Base-by-base conservation (phyloP, 2,329 filamentous ascomycete genomes). In the Colletotrichum navitas region DNA sequence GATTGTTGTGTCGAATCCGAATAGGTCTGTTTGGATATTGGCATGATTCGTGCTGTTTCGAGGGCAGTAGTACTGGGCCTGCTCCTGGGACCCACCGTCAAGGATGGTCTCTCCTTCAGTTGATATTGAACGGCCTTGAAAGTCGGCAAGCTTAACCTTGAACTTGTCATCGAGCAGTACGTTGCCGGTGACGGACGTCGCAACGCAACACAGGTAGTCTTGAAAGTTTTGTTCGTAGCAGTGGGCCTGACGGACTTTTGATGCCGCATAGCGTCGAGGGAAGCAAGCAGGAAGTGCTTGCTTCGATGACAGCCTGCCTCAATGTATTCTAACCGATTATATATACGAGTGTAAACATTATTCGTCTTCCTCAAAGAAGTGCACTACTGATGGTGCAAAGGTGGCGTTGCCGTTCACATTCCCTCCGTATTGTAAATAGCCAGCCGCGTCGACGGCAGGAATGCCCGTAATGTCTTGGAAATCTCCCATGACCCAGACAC, bases 401-500 rank as follows among this genome's bases (percentile, higher is more conserved):
- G 70, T 66, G 43, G 66, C 51, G 59, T 82, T 86, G 2, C 85
- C 85, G 56, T 84, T 85, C 0, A 83, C 85, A 39, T 77, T 81
- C 0, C 85, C 85, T 0, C 84, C 85, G 66, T 81, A 87, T 0
- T 77, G 74, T 4, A 86, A 70, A 65, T 87, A 87, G 0, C 82
- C 83, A 10, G 72, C 72, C 14, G 82, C 78, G 60, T 83, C 66
- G n/a, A 80, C 0, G 80, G 79, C 12, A 77, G 60, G 11, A 80
- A 76, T 39, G 64, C 73, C 52, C 14, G 66, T 5, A 18, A 76
- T 75, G 14, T 77, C 74, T 1, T 68, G 61, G 4, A 73, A 74
- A 55, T 78, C 74, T 7, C 78, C 78, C 73, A 77, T 75, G 6
- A 77, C 68, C 76, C 74, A 76, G 21, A 78, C 73, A 16, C 66